phyloP scores from a whole-genome alignment of 495 filamentous ascomycete genomes.

The Aspergillus homomorphus region DNA sequence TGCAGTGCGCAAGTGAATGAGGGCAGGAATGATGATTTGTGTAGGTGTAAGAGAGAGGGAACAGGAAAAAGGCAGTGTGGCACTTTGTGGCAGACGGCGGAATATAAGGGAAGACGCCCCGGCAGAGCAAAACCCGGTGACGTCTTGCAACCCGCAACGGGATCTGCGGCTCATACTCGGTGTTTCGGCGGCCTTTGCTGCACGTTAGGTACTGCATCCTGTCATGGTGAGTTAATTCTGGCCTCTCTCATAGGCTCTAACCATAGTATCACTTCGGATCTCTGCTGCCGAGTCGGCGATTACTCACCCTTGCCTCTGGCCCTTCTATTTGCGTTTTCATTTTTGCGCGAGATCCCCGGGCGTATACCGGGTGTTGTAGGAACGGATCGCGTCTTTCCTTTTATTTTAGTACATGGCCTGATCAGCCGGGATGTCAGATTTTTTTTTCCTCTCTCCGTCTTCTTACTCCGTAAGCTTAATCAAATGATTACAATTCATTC shows the following conservation, averaged over 20 bases:
- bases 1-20: background rate
- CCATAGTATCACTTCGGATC: background rate
- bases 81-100: slow-evolving; percentile 7
- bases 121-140: slow-evolving; percentile 34
- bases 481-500: background rate
- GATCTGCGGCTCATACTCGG: slow-evolving; percentile 27
- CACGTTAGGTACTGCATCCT: too few species aligned
- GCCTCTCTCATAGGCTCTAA: background rate
- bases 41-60: background rate
- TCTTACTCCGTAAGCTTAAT: background rate
- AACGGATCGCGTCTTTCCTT: background rate
- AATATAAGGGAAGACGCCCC: slow-evolving; percentile 1
- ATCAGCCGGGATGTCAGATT: background rate
- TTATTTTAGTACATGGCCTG: background rate
- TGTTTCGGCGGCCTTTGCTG: slow-evolving; percentile 4
- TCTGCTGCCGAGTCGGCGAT: background rate
- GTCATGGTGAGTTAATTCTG: slow-evolving; percentile 1
- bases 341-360: too few species aligned
- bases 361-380: background rate
- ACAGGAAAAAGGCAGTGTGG: too few species aligned
- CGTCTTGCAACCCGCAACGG: slow-evolving; percentile 18
- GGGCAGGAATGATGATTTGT: background rate
- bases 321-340: too few species aligned
- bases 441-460: background rate
- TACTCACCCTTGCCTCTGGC: background rate